phyloP scores from a whole-genome alignment of 148 eudicot species.

The Rhododendron williamsianum region DNA sequence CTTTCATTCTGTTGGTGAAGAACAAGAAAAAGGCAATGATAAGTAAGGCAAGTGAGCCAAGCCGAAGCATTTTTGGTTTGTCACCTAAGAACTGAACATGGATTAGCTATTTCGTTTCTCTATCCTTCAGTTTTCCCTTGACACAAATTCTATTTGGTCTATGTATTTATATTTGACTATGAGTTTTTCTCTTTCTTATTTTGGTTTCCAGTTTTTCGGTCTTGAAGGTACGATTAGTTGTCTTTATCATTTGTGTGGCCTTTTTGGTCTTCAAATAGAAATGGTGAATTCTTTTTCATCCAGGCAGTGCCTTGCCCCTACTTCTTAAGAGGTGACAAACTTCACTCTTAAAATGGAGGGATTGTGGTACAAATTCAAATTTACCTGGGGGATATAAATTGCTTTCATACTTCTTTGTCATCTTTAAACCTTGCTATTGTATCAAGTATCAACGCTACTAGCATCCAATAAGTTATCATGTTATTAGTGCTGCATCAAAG shows the following conservation, averaged over 20 bases:
- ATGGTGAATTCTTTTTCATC: neutral
- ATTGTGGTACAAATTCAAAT: no score
- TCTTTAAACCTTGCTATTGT: no score
- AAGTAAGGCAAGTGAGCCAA: neutral
- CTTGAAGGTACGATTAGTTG: neutral
- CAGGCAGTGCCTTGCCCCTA: neutral
- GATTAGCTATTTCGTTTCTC: neutral
- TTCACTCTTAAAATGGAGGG: neutral
- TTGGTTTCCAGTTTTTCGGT: neutral
- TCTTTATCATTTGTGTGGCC: neutral
- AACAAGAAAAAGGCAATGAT: neutral
- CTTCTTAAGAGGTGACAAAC: neutral
- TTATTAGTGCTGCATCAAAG: no score
- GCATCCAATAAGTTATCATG: no score
- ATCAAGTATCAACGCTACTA: no score
- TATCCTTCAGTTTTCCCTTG: neutral
- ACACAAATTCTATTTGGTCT: neutral
- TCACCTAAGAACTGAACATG: neutral
- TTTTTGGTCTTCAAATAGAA: neutral
- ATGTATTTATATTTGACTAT: neutral
- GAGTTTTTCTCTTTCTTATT: neutral
- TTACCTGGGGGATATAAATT: no score
- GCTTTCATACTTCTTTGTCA: no score
- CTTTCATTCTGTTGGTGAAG: neutral
- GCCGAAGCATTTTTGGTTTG: neutral